Conservation (phyloP, 2,329 filamentous ascomycete species). For the Cladosporium oxysporum region DNA sequence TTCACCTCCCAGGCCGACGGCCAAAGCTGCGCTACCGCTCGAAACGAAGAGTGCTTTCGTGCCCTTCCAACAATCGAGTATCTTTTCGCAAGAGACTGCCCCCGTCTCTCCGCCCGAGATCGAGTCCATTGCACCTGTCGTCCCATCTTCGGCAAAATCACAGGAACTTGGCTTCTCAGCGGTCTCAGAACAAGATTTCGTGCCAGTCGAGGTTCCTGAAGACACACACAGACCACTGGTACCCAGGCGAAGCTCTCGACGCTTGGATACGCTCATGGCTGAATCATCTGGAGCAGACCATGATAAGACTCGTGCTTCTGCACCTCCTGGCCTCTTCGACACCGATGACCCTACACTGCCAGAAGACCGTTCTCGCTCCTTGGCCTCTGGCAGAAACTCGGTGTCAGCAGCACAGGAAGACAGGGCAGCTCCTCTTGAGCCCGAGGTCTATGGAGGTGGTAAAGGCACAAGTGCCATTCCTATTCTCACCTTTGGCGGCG, state of each 20-base stretch:
- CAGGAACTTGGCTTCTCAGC: slow-evolving; percentile 31
- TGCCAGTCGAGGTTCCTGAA: slow-evolving; percentile 22
- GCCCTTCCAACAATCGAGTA: slow-evolving; percentile 12
- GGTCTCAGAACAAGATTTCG: slow-evolving; percentile 35
- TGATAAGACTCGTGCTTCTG: slow-evolving; percentile 19
- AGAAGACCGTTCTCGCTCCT: not conserved
- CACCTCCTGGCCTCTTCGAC: slow-evolving; percentile 13
- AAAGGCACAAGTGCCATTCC: slow-evolving; percentile 24
- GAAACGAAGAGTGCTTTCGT: not conserved
- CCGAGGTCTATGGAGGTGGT: slow-evolving; percentile 23
- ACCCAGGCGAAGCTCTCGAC: slow-evolving; percentile 27
- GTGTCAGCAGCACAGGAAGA: not conserved
- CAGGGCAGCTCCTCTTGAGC: slow-evolving; percentile 13
- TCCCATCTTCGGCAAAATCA: not conserved
- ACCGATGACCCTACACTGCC: not conserved
- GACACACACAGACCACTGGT: slow-evolving; percentile 19
- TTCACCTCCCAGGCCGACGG: slow-evolving; percentile 13
- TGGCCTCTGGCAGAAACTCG: not conserved
- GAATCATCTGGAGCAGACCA: not conserved
- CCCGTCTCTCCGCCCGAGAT: slow-evolving; percentile 26
- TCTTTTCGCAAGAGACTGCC: slow-evolving; percentile 28
- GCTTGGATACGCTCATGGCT: slow-evolving; percentile 17
- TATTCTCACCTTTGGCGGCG: slow-evolving; percentile 27
- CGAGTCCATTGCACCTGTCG: slow-evolving; percentile 21
- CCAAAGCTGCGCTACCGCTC: not conserved